Evolutionary conservation across 2,329 filamentous ascomycete genomes (phyloP).

Genomic region (Blastomyces emzantsi): DNA sequence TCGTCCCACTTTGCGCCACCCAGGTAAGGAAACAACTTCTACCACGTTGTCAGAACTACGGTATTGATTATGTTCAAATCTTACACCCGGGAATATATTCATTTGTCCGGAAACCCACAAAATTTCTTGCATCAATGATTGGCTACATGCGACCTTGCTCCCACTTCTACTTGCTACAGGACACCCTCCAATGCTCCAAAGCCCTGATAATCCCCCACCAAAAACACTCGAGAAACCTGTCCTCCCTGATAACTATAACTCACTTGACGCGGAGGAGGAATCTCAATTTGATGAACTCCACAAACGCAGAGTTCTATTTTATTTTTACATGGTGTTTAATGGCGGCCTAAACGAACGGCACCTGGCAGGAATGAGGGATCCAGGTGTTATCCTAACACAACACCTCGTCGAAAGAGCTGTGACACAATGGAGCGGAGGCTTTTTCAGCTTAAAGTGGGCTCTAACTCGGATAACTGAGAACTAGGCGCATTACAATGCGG

Average conservation of each 20-base stretch:
- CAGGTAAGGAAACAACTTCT: constrained; percentile 2
- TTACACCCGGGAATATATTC: constrained; percentile 12
- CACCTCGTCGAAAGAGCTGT: constrained; percentile 20
- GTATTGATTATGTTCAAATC: constrained; percentile 6
- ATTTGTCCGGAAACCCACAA: constrained; percentile 11
- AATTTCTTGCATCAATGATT: constrained; percentile 13
- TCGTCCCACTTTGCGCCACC: constrained; percentile 7
- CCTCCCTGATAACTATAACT: constrained; percentile 18
- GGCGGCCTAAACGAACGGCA: constrained; percentile 19
- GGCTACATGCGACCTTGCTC: not conserved
- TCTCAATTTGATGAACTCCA: constrained; percentile 19
- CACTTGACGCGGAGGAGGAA: constrained; percentile 16
- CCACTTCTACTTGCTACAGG: not conserved
- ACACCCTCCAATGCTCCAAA: constrained; percentile 17
- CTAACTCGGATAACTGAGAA: constrained; percentile 16
- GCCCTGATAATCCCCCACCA: constrained; percentile 18
- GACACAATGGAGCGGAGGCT: constrained; percentile 20
- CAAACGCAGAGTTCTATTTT: constrained; percentile 17
- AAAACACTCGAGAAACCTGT: constrained; percentile 15
- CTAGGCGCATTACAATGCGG: constrained; percentile 13
- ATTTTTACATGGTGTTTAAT: constrained; percentile 22
- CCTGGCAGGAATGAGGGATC: constrained; percentile 18
- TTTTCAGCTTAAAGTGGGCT: constrained; percentile 19
- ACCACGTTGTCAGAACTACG: not conserved
- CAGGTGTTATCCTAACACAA: constrained; percentile 17